These are phyloP conservation scores for Phytophthora podocarpi DNA, from an alignment of 352 stramenopile genomes.

Conservation along the genomic window DNA sequence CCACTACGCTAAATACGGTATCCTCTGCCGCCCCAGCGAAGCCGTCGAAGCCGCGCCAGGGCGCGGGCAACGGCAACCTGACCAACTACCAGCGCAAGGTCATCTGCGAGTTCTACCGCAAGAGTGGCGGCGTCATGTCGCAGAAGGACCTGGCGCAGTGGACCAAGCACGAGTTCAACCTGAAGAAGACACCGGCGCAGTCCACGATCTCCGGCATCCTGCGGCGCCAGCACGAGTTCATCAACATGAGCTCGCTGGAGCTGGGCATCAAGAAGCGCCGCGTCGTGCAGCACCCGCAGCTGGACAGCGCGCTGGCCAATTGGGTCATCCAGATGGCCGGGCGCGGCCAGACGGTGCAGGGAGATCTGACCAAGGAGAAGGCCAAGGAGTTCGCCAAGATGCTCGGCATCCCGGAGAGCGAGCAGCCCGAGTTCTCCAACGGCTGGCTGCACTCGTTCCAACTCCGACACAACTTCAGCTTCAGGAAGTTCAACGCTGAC, in stretches of 20 bases:
- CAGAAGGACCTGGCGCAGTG: conserved; percentile 88
- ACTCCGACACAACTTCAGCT: conserved; percentile 84
- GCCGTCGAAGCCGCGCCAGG: conserved; percentile 11
- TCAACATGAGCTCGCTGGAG: conserved; percentile 84
- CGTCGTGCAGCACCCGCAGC: conserved; percentile 78
- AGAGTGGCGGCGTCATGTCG: conserved; percentile 81
- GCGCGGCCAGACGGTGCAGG: conserved; percentile 77
- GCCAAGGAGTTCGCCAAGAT: conserved; percentile 85
- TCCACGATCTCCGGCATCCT: conserved; percentile 87
- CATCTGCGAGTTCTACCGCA: conserved; percentile 86
- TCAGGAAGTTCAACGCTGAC: conserved; percentile 82
- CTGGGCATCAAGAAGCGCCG: conserved; percentile 85
- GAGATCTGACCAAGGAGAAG: conserved; percentile 87
- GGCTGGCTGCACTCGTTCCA: conserved; percentile 84
- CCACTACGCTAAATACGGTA: no score
- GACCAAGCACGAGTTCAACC: conserved; percentile 86
- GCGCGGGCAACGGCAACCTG: conserved; percentile 72
- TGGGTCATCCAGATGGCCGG: conserved; percentile 88
- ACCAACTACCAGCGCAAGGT: conserved; percentile 87
- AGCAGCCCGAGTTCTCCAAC: conserved; percentile 84
- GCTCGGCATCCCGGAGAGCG: conserved; percentile 74
- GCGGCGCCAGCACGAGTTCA: conserved; percentile 82
- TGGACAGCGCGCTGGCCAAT: conserved; percentile 83
- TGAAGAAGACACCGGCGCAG: conserved; percentile 84
- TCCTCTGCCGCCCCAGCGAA: not conserved